phyloP scores from a whole-genome alignment of 2,329 filamentous ascomycete genomes.

The Xylariaceae sp. region DNA sequence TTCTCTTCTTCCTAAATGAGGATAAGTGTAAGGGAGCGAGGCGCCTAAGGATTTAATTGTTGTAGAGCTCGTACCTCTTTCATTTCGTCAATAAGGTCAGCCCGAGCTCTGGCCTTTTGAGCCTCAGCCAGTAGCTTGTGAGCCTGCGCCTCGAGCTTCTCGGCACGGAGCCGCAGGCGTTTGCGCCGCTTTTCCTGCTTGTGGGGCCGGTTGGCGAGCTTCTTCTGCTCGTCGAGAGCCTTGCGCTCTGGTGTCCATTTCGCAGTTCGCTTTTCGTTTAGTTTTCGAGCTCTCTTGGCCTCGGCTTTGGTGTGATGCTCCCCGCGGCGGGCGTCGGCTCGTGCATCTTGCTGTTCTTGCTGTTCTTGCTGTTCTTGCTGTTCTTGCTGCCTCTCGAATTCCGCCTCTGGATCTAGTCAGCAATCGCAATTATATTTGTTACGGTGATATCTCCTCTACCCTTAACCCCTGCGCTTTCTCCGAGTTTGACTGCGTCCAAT shows the following conservation, averaged over 20 bases:
- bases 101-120: constrained; percentile 41
- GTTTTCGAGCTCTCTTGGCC: constrained; percentile 48
- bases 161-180: constrained; percentile 46
- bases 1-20: constrained; percentile 35
- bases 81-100: constrained; percentile 36
- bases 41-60: no score
- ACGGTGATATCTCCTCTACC: no score
- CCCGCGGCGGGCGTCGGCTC: constrained; percentile 43
- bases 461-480: constrained; percentile 30
- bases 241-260: constrained; percentile 45
- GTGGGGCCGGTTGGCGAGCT: constrained; percentile 33
- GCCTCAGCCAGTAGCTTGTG: constrained; percentile 49
- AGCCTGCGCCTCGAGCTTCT: constrained; percentile 49
- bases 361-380: constrained; percentile 37
- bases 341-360: constrained; percentile 35
- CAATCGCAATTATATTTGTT: no score
- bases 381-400: constrained; percentile 36
- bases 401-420: constrained; percentile 37
- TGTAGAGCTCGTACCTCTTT: constrained; percentile 32
- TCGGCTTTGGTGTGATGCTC: constrained; percentile 46
- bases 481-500: constrained; percentile 34
- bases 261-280: constrained; percentile 38
- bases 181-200: constrained; percentile 48
- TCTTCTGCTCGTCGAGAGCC: constrained; percentile 43
- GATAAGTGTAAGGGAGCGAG: constrained; percentile 5